Evolutionary conservation across 345 rosid species (phyloP).

Genomic region (Mallotus nudiflorus): DNA sequence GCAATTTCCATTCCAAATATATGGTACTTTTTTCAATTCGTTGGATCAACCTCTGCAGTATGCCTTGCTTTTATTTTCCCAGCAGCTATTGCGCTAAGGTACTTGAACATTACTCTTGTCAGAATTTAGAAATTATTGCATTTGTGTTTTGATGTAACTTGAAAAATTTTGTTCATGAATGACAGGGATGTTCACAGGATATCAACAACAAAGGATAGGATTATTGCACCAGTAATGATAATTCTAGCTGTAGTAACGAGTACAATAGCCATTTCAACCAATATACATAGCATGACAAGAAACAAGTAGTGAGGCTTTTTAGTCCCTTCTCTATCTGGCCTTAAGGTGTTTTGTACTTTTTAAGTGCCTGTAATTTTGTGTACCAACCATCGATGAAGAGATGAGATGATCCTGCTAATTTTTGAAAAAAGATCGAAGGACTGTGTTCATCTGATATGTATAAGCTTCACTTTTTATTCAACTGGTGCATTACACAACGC

Average conservation of each 20-base stretch:
- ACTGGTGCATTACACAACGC: no score
- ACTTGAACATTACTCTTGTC: neutral
- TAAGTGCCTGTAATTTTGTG: neutral
- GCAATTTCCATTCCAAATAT: conserved; percentile 75
- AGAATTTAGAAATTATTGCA: neutral
- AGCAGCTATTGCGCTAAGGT: conserved; percentile 75
- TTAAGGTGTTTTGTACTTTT: neutral
- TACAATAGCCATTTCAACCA: conserved; percentile 49
- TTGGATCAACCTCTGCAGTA: conserved; percentile 86
- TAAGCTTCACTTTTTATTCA: no score
- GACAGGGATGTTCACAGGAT: conserved; percentile 53
- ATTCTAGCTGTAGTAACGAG: conserved; percentile 48
- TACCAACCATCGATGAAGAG: neutral
- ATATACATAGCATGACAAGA: conserved; percentile 24
- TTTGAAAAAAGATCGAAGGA: no score
- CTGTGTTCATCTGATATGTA: no score
- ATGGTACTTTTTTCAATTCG: conserved; percentile 81
- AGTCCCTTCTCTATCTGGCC: neutral
- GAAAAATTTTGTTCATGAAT: neutral
- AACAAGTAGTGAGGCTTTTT: conserved; percentile 18
- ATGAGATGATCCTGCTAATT: no score
- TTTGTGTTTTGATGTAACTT: neutral
- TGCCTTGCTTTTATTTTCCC: conserved; percentile 87
- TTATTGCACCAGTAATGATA: conserved; percentile 42
- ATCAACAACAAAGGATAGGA: conserved; percentile 40